Evolutionary conservation across 768 basidiomycete species (phyloP), one percentile per base, ranked within the genome.

Genomic region (Suillus hirtellus): DNA sequence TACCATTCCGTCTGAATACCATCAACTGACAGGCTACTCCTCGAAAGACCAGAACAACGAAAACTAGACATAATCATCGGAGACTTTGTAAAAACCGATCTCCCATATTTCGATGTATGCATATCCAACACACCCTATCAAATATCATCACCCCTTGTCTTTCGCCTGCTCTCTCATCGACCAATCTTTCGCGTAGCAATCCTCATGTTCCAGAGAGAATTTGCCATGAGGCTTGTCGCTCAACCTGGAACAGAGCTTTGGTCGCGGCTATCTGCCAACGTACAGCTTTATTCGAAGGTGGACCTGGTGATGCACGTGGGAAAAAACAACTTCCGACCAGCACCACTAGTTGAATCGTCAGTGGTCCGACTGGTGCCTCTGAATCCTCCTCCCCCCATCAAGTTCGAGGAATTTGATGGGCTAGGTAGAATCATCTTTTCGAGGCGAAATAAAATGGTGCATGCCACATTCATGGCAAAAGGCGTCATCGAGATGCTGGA

Each of bases 191-290:
- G 96, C 31, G 87, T 92, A 63, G 93, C 95, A 40, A 94, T 99
- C 65, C 91, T 99, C 79, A 99, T 99, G 97, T 99, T 99, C 80
- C 97, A 99, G 78, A 90, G 95, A 62, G 97, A 99, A 77, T 99
- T 99, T 71, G 97, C 97, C 0, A 82, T 96, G 65, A 90, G 97
- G 1, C 85, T 99, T 12, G 88, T 92, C 47, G 96, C 96, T 4
- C 82, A 85, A 27, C 95, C 97, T 0, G 88, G 88, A 9, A 88
- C 92, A 3, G 80, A 86, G 6, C 79, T 96, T 6, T 99, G 97
- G 97, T 97, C 95, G 58, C 85, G 97, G 47, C 79, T 99, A 21
- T 93, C 92, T 19, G 96, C 95, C 21, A 99, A 99, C 75, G 97
- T 98, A 12, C 97, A 99, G 77, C 87, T 99, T 4, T 99, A 97